phyloP scores from a whole-genome alignment of 2,329 filamentous ascomycete genomes.

The Diplodia corticola region DNA sequence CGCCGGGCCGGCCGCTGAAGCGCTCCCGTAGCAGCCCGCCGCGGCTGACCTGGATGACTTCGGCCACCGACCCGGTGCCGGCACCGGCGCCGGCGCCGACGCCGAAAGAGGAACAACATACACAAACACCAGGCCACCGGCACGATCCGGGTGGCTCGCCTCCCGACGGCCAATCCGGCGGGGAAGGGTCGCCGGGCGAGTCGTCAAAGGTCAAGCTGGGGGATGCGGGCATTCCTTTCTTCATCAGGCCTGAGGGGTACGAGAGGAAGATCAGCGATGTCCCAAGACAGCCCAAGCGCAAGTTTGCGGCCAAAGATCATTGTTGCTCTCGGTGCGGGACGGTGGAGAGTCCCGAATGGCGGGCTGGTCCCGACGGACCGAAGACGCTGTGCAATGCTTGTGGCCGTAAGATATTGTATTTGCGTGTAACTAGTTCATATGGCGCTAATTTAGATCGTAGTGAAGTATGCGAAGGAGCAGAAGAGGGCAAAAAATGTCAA shows the following conservation, averaged over 20 bases:
- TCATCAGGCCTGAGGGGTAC: background rate
- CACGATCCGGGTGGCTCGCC: background rate
- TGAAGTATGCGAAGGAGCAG: background rate
- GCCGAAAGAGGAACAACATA: background rate
- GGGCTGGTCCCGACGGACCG: slow-evolving; percentile 86
- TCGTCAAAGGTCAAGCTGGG: background rate
- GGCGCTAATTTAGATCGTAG: background rate
- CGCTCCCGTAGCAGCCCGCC: background rate
- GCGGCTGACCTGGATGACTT: background rate
- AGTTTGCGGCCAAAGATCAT: slow-evolving; percentile 73
- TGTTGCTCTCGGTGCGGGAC: slow-evolving; percentile 95
- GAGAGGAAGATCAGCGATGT: background rate
- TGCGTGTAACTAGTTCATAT: background rate
- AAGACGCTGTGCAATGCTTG: slow-evolving; percentile 97
- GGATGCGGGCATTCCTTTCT: background rate
- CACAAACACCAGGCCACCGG: background rate
- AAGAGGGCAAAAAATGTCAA: background rate
- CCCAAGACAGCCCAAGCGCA: slow-evolving; percentile 60
- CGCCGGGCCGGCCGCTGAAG: background rate
- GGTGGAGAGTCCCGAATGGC: slow-evolving; percentile 91
- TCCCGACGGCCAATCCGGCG: background rate
- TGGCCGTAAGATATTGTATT: slow-evolving; percentile 60
- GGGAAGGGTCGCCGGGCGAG: background rate
- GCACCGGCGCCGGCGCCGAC: too few relatives aligned
- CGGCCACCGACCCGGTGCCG: too few relatives aligned